phyloP scores from a whole-genome alignment of 768 basidiomycete genomes.

The Lactarius sanguifluus region DNA sequence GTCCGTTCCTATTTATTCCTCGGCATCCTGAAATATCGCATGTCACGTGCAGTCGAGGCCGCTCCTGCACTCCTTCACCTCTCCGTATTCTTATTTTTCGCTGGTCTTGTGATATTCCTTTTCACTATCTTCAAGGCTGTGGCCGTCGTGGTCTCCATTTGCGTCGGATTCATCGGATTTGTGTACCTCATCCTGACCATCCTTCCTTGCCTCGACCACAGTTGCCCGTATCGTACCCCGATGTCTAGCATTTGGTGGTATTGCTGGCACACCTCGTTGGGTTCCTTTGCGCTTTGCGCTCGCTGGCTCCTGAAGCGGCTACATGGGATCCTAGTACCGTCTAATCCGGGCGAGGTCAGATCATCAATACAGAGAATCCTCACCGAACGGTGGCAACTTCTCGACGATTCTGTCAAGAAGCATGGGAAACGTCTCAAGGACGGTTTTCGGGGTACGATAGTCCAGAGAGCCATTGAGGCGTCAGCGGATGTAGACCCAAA shows the following conservation, averaged over 20 bases:
- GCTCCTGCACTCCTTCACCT: slow-evolving; percentile 23
- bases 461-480: not conserved
- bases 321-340: not conserved
- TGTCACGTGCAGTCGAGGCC: slow-evolving; percentile 14
- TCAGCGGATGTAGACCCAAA: not conserved
- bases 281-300: not conserved
- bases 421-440: not conserved
- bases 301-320: not conserved
- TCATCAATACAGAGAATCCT: not conserved
- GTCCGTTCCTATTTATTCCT: slow-evolving; percentile 22
- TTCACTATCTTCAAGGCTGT: slow-evolving; percentile 10
- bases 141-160: slow-evolving; percentile 3
- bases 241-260: slow-evolving; percentile 18
- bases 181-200: slow-evolving; percentile 14
- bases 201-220: slow-evolving; percentile 5
- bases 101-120: slow-evolving; percentile 23
- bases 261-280: not conserved
- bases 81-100: slow-evolving; percentile 26
- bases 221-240: slow-evolving; percentile 25
- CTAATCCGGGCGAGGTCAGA: not conserved
- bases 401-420: not conserved
- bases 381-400: not conserved
- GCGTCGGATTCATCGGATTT: slow-evolving; percentile 7
- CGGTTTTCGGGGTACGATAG: slow-evolving; percentile 1
- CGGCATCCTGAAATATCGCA: slow-evolving; percentile 10